Percentiles rank a stretch among this genome's conserved stretches.
phyloP scores from a whole-genome alignment of 495 filamentous ascomycete species.

The Xylaria bambusicola region DNA sequence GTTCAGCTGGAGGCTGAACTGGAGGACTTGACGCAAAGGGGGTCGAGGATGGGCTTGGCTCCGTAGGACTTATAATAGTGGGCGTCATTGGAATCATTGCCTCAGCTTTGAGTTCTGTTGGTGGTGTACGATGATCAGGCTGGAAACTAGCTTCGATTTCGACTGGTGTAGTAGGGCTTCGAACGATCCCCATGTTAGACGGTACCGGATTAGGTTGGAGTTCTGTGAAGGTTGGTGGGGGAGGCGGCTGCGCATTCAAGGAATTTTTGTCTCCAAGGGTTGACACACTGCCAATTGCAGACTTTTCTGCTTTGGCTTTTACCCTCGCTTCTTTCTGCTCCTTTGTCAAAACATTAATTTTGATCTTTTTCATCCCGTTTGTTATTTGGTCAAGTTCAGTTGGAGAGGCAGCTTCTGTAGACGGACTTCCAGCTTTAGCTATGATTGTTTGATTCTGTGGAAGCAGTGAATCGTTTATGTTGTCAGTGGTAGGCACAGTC shows the following conservation, averaged over 20 bases:
- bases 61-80: conserved; percentile 21
- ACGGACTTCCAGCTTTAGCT: conserved; percentile 23
- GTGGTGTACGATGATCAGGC: conserved; percentile 6
- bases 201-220: background rate
- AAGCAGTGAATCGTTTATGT: background rate
- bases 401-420: conserved; percentile 19
- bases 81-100: conserved; percentile 13
- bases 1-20: conserved; percentile 9
- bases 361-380: conserved; percentile 72
- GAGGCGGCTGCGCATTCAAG: background rate
- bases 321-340: conserved; percentile 65
- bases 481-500: background rate
- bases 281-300: conserved; percentile 20
- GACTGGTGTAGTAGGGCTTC: conserved; percentile 9
- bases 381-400: conserved; percentile 61
- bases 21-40: conserved; percentile 23
- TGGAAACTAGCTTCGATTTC: conserved; percentile 8
- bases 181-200: background rate
- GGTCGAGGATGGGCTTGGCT: conserved; percentile 13
- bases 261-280: conserved; percentile 10
- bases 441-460: conserved; percentile 7
- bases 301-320: conserved; percentile 33
- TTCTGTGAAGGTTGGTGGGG: conserved; percentile 1
- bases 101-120: conserved; percentile 17
- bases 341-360: conserved; percentile 69